Evolutionary conservation across 441 rosid genomes (phyloP), one percentile per base, ranked within the genome.

Genomic region (Kokia cookei): DNA sequence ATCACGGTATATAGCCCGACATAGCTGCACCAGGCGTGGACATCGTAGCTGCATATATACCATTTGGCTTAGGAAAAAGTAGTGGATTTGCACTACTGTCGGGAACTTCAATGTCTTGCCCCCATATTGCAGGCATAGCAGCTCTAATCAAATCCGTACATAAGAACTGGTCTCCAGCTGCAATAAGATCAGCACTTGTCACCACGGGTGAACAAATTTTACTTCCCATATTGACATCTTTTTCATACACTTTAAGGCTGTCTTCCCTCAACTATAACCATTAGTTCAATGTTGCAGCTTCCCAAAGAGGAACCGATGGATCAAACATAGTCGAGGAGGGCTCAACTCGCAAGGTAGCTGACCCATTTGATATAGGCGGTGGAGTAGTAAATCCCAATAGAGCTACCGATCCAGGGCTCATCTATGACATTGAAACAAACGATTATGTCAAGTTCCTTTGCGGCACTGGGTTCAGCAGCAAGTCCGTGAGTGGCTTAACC

Each of bases 11-110:
- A 5, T 27, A 88, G 89, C 94, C 94, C 54, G 94, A 90, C 75
- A 71, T 90, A 63, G 82, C 90, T 53, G 91, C 94, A 6, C 92
- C 94, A 1, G 94, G 92, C 48, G 77, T 88, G 17, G 81, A 86
- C 79, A 86, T 90, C 60, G 78, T 90, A 2, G 92, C 90, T 3
- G 91, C 86, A 22, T 83, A 77, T 79, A 71, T 89, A 57, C 74
- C 64, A 42, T 10, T 24, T 40, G 40, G 22, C 15, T 6, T 2
- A 3, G 54, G 24, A 71, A 40, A 42, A 14, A 24, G 22, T 10
- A 70, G 54, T 14, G 42, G 65, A 19, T 42, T 19, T 57, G 3
- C 0, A 57, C 9, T 71, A 5, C 50, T 57, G 5, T 64, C 88
- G 0, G 92, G 88, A 73, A 84, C 92, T 17, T 88, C 92, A 47